Evolutionary conservation across 2,329 filamentous ascomycete species (phyloP).

Genomic region (Alternaria triticimaculans): DNA sequence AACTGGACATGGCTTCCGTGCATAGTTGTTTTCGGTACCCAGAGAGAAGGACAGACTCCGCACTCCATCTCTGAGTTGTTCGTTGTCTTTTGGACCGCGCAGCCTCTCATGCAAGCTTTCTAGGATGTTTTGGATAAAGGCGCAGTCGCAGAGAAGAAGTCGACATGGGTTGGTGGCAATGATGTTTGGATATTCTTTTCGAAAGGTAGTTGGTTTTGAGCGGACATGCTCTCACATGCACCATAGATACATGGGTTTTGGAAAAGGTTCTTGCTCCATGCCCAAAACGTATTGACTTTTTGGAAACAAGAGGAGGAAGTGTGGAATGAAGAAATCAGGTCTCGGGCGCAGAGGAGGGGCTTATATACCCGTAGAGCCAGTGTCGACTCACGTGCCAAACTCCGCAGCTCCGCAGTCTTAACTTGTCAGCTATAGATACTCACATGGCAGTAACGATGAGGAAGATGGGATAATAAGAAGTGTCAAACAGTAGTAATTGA

Average conservation of each 20-base stretch:
- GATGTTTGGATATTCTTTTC: not conserved
- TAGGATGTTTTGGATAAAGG: not conserved
- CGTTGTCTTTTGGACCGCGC: too few relatives aligned
- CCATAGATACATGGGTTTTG: too few relatives aligned
- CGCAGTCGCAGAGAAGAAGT: not conserved
- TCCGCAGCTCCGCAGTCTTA: not conserved
- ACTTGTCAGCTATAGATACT: too few relatives aligned
- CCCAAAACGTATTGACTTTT: too few relatives aligned
- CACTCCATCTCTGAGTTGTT: too few relatives aligned
- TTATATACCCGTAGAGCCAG: not conserved
- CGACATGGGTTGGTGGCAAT: not conserved
- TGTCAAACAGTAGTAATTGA: not conserved
- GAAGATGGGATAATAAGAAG: not conserved
- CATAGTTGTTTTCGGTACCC: not conserved
- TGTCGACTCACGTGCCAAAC: not conserved
- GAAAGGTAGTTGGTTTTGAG: not conserved
- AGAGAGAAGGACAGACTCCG: not conserved
- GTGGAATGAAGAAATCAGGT: not conserved
- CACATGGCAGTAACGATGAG: too few relatives aligned
- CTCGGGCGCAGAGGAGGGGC: not conserved
- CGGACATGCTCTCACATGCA: not conserved
- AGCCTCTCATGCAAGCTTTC: not conserved
- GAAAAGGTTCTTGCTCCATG: too few relatives aligned
- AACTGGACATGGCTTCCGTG: not conserved
- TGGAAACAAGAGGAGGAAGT: not conserved